phyloP scores from a whole-genome alignment of 2,329 filamentous ascomycete species.

The Ambrosiella cleistominuta region DNA sequence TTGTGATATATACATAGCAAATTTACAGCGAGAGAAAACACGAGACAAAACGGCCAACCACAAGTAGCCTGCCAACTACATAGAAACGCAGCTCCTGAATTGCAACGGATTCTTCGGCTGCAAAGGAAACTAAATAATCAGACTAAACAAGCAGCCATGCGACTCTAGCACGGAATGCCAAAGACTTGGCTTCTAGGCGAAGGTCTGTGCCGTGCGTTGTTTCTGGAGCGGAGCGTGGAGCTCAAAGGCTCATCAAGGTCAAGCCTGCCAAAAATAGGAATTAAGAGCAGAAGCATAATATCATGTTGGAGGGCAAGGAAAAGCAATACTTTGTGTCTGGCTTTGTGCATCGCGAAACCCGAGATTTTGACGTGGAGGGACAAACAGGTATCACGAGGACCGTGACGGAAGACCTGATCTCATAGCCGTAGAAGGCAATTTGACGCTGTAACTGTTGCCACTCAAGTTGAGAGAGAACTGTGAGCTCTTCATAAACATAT shows the following conservation, averaged over 20 bases:
- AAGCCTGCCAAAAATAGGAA: too few species aligned
- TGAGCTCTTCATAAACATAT: too few species aligned
- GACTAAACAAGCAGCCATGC: not conserved
- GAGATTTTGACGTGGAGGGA: not conserved
- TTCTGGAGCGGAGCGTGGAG: not conserved
- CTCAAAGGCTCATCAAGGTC: not conserved
- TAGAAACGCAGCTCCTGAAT: not conserved
- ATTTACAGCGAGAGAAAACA: not conserved
- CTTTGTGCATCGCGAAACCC: not conserved
- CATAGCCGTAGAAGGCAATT: too few species aligned
- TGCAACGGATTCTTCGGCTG: conserved; percentile 2
- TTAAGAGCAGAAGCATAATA: not conserved
- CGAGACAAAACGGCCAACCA: not conserved
- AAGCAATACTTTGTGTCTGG: not conserved
- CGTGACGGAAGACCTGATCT: too few species aligned
- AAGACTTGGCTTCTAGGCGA: conserved; percentile 8
- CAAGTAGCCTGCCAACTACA: not conserved
- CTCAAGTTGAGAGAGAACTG: too few species aligned
- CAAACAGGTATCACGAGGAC: too few species aligned
- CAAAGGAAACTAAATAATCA: not conserved
- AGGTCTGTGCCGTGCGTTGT: conserved; percentile 6
- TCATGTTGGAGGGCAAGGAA: not conserved
- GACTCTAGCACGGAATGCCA: not conserved
- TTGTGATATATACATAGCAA: too few species aligned
- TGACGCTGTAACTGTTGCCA: too few species aligned